A percentile compares a stretch with the other conserved stretches of the same genome.
phyloP scores from a whole-genome alignment of 1,284 basidiomycete species.

The Thelephora terrestris region DNA sequence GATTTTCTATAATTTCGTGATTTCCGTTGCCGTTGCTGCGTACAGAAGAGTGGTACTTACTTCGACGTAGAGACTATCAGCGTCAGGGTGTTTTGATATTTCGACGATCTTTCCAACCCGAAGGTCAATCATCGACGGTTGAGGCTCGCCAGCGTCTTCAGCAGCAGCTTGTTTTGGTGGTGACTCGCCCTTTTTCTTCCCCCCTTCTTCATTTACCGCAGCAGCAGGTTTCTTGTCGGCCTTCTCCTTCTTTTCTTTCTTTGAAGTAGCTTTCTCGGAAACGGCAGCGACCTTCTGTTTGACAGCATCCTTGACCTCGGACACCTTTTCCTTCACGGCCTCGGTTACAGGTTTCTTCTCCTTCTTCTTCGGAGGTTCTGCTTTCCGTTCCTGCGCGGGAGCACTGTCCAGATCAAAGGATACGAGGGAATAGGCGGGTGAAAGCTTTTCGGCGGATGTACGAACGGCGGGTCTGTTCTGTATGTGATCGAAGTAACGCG shows the following conservation, averaged over 20 bases:
- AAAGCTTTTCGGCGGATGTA: constrained; percentile 38
- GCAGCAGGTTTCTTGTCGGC: constrained; percentile 26
- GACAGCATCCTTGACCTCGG: constrained; percentile 16
- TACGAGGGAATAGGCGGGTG: constrained; percentile 52
- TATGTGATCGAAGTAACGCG: constrained; percentile 91
- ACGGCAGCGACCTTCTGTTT: constrained; percentile 19
- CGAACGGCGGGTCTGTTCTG: constrained; percentile 62
- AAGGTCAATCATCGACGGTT: constrained; percentile 91
- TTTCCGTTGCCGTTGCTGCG: constrained; percentile 1
- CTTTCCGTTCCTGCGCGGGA: constrained; percentile 64
- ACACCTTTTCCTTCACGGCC: constrained; percentile 19
- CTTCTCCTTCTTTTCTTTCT: constrained; percentile 44
- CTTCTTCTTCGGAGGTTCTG: constrained; percentile 71
- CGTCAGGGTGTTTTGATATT: constrained; percentile 94
- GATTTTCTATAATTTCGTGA: constrained; percentile 57
- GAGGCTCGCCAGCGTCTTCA: constrained; percentile 65
- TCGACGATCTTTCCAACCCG: constrained; percentile 87
- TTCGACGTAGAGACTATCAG: constrained; percentile 88
- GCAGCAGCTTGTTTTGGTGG: constrained; percentile 30
- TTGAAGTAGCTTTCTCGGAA: constrained; percentile 23
- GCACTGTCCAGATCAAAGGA: constrained; percentile 68
- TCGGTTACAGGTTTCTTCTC: constrained; percentile 49
- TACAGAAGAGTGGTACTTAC: constrained; percentile 24
- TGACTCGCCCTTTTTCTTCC: constrained; percentile 34
- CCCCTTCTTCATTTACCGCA: constrained; percentile 25